Base-by-base conservation (phyloP, 495 filamentous ascomycete species). In the Astrothelium macrocarpum region DNA sequence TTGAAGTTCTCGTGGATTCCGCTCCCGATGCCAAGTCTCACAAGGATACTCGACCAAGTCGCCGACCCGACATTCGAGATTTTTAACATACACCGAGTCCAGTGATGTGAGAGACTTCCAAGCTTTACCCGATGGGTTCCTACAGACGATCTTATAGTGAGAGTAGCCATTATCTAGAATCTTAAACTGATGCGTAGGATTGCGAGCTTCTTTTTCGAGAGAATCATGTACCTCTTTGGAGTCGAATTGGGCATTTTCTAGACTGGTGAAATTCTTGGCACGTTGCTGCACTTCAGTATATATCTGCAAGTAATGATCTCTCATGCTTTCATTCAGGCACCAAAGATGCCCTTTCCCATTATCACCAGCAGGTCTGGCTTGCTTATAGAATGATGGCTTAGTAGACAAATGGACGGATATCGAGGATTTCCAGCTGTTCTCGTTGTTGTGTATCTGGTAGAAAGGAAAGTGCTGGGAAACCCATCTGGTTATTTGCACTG, bases 381-480 rank as follows among this genome's bases (percentile, higher is more conserved):
- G 20, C 20, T 53, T 59, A 9, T 34, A 5, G 23, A 60, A 36
- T 4, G 29, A 29, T 46, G 3, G 31, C 2, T 64, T 26, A 1
- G 16, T 4, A 2, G 62, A 59, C 10, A 68, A 10, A 20, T 63
- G 62, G 25, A 60, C 62, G n/a, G 5, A 18, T n/a, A 70, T 39
- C 3, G 32, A 9, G 11, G 11, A 53, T 18, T 59, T 20, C 68
- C 68, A 70, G 49, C 20, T 29, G 2, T 59, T n/a, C 14, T 29
- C 62, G 43, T 56, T 59, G 49, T 42, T 32, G 5, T 31, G 34
- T 1, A 20, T 18, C 28, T 16, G 20, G 29, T 67, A 70, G 39
- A 58, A 45, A 5, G 65, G 65, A 32, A 70, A 64, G 46, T 67
- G 67, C 4, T 64, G 20, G 2, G 43, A 63, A 25, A 70, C 36